Evolutionary conservation across 23 red algal genomes (phyloP).

Genomic region (Gracilaria vermiculophylla): DNA sequence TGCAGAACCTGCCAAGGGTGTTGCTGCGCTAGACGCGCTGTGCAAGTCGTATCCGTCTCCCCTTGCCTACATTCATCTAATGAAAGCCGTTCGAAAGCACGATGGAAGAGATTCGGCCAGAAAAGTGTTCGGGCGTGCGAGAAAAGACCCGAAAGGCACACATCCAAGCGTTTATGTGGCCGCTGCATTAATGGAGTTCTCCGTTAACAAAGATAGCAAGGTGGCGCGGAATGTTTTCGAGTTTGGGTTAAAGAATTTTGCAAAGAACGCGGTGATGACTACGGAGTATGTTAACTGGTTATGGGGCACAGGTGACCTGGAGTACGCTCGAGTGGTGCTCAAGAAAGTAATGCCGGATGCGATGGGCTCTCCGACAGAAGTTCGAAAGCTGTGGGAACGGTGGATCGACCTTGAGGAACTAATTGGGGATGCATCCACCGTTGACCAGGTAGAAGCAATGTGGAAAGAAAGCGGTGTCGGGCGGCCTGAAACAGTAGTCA

Average conservation of each 20-base stretch:
- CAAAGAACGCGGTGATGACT: constrained; percentile 43
- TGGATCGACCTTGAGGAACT: constrained; percentile 66
- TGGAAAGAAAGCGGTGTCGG: constrained; percentile 54
- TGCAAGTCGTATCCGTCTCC: constrained; percentile 48
- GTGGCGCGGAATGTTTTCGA: constrained; percentile 87
- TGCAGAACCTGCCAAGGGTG: constrained; percentile 31
- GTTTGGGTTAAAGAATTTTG: constrained; percentile 76
- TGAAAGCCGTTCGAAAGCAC: constrained; percentile 60
- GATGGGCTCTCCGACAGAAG: constrained; percentile 22
- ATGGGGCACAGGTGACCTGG: constrained; percentile 65
- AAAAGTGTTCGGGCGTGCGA: constrained; percentile 72
- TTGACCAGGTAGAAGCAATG: constrained; percentile 47
- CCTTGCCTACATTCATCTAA: constrained; percentile 73
- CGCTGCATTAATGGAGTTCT: constrained; percentile 84
- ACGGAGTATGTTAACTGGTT: constrained; percentile 60
- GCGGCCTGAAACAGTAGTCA: constrained; percentile 33
- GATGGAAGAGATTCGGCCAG: constrained; percentile 70
- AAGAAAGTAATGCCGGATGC: constrained; percentile 68
- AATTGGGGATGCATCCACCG: constrained; percentile 50
- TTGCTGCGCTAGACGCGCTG: constrained; percentile 61
- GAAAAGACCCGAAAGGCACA: constrained; percentile 60
- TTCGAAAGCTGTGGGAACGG: constrained; percentile 57
- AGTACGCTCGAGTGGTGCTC: constrained; percentile 51
- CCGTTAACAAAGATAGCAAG: constrained; percentile 72
- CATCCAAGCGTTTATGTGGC: constrained; percentile 66